Percentiles rank a stretch among this genome's conserved stretches.
phyloP scores from a whole-genome alignment of 2,329 filamentous ascomycete species.

The Claviceps sp. region DNA sequence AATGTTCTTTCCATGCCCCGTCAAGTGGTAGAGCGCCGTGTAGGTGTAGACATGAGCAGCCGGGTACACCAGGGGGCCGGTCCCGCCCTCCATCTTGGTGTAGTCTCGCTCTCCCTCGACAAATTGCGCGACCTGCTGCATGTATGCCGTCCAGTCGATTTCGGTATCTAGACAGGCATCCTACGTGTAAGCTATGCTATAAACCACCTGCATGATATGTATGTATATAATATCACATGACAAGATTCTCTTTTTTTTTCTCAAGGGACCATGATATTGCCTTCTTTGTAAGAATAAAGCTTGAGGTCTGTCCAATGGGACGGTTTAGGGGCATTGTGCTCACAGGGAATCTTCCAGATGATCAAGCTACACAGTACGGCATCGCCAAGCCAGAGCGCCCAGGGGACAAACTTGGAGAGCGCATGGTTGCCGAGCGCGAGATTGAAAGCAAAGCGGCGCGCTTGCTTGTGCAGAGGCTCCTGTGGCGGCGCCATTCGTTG shows the following conservation, averaged over 20 bases:
- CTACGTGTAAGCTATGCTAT: not conserved
- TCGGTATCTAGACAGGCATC: slow-evolving; percentile 58
- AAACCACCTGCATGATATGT: not conserved
- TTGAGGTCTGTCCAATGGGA: too few species aligned
- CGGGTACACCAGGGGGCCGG: slow-evolving; percentile 89
- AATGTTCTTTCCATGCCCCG: slow-evolving; percentile 63
- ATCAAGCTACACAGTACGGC: slow-evolving; percentile 58
- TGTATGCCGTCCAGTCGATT: slow-evolving; percentile 95
- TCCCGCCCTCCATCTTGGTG: slow-evolving; percentile 69
- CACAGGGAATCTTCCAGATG: slow-evolving; percentile 75
- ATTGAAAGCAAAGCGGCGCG: slow-evolving; percentile 23
- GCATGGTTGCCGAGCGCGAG: slow-evolving; percentile 34
- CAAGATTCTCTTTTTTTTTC: too few species aligned
- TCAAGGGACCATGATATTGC: too few species aligned
- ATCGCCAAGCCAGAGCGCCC: slow-evolving; percentile 56
- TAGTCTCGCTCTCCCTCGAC: slow-evolving; percentile 82
- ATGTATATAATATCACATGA: too few species aligned
- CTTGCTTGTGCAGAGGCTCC: slow-evolving; percentile 13
- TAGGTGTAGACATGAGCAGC: slow-evolving; percentile 91
- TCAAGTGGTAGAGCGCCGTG: slow-evolving; percentile 63
- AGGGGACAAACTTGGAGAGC: slow-evolving; percentile 37
- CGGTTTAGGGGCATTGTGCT: slow-evolving; percentile 16
- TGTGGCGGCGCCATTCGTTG: slow-evolving; percentile 15
- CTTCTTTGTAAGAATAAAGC: too few species aligned
- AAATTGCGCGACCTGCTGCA: slow-evolving; percentile 79